Conservation (phyloP, 1,284 basidiomycete species). For the Sparassis latifolia region DNA sequence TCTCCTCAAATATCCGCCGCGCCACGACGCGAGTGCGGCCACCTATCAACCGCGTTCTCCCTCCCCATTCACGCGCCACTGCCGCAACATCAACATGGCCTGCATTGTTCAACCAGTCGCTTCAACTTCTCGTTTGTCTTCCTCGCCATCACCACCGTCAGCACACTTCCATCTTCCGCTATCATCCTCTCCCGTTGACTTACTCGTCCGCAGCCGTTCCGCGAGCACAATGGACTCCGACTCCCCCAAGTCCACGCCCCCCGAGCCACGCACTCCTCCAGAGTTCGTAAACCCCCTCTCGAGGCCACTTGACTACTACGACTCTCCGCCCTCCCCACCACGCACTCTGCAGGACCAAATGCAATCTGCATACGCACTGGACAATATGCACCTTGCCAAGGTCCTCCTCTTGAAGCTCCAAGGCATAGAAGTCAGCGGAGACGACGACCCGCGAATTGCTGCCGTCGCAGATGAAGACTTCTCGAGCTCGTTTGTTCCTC, state of each 20-base stretch:
- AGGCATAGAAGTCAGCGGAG: slow-evolving; percentile 50
- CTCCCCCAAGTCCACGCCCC: slow-evolving; percentile 18
- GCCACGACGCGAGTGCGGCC: slow-evolving; percentile 7
- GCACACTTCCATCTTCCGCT: slow-evolving; percentile 9
- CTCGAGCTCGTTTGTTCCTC: slow-evolving; percentile 50
- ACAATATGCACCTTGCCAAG: slow-evolving; percentile 60
- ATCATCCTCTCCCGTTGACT: slow-evolving; percentile 18
- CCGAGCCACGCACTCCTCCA: slow-evolving; percentile 24
- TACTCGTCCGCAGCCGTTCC: slow-evolving; percentile 14
- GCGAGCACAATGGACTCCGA: slow-evolving; percentile 25
- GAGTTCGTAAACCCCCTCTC: slow-evolving; percentile 11
- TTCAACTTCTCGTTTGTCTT: slow-evolving; percentile 17
- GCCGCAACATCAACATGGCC: slow-evolving; percentile 6
- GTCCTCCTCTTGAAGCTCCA: slow-evolving; percentile 53
- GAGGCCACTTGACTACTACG: slow-evolving; percentile 26
- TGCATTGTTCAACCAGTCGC: slow-evolving; percentile 12
- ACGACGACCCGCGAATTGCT: slow-evolving; percentile 56
- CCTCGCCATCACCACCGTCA: slow-evolving; percentile 12
- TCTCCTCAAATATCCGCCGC: slow-evolving; percentile 5
- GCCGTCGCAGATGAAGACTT: slow-evolving; percentile 62
- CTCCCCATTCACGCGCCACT: slow-evolving; percentile 4
- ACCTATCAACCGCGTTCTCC: slow-evolving; percentile 3
- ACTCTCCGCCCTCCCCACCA: slow-evolving; percentile 40
- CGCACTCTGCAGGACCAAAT: slow-evolving; percentile 55
- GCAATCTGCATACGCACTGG: slow-evolving; percentile 57